A percentile compares a stretch with the other conserved stretches of the same genome.
These are phyloP conservation scores for Akanthomyces dipterigenus DNA, from an alignment of 2,329 filamentous ascomycete species.

Conservation along the genomic window DNA sequence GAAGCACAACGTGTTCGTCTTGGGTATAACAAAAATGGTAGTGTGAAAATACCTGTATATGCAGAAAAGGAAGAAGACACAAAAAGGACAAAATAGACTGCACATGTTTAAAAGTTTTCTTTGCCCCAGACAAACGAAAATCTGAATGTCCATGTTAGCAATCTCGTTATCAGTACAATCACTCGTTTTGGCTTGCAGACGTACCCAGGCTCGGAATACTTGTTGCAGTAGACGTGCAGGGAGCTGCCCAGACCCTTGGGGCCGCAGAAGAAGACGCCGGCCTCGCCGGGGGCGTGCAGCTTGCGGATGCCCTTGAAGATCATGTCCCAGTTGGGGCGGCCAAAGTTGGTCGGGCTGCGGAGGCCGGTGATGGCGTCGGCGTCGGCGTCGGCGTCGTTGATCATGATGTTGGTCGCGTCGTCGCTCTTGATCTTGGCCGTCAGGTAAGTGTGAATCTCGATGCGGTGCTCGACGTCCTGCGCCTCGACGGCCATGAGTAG, in stretches of 20 bases:
- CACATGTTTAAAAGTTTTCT: conserved; percentile 52
- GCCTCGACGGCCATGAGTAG: conserved; percentile 78
- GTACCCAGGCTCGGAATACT: conserved; percentile 76
- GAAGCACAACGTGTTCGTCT: neutral
- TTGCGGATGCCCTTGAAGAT: conserved; percentile 79
- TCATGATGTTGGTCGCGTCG: conserved; percentile 87
- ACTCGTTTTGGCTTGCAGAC: conserved; percentile 19
- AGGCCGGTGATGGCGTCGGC: conserved; percentile 80
- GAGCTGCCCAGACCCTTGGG: conserved; percentile 72
- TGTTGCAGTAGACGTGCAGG: conserved; percentile 78
- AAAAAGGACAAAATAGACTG: neutral
- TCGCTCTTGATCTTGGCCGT: conserved; percentile 82
- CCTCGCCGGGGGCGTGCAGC: conserved; percentile 65
- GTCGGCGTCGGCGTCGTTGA: conserved; percentile 79
- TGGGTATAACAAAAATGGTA: conserved; percentile 5
- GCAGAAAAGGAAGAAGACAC: neutral
- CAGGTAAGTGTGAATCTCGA: conserved; percentile 85
- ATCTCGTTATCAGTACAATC: neutral
- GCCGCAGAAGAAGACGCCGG: conserved; percentile 79
- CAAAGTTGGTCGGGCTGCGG: conserved; percentile 77
- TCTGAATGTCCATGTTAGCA: conserved; percentile 27
- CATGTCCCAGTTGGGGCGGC: conserved; percentile 84
- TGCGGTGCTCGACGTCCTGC: conserved; percentile 74
- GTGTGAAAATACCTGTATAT: neutral
- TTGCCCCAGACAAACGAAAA: conserved; percentile 64